Evolutionary conservation across 441 rosid genomes (phyloP).

Genomic region (Eruca vesicaria): DNA sequence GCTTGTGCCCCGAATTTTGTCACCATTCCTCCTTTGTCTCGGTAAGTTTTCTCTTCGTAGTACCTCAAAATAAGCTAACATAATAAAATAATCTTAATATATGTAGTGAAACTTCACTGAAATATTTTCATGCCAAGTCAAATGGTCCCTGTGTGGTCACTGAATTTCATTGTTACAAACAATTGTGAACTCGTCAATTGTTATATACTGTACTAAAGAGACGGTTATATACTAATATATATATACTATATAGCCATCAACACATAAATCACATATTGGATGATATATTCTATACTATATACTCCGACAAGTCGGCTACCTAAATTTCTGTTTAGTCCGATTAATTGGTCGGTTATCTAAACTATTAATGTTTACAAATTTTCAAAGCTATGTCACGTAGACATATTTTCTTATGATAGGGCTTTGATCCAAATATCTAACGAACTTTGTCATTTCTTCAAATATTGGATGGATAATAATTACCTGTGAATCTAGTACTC

Average conservation of each 20-base stretch:
- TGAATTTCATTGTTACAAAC: not conserved
- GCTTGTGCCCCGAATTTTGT: conserved; percentile 51
- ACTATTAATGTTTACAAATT: not conserved
- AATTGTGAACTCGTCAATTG: not conserved
- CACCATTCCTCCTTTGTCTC: conserved; percentile 45
- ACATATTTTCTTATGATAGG: not conserved
- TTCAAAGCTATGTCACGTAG: not conserved
- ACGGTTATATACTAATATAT: not conserved
- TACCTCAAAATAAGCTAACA: conserved; percentile 54
- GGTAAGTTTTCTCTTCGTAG: conserved; percentile 55
- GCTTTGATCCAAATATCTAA: not conserved
- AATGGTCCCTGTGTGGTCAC: not conserved
- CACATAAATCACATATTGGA: not conserved
- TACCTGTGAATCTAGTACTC: conserved; percentile 66
- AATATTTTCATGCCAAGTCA: not conserved
- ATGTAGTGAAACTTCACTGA: not conserved
- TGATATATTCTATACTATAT: not conserved
- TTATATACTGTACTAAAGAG: not conserved
- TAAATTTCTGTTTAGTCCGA: not conserved
- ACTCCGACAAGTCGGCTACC: not conserved
- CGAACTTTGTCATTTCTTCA: not conserved
- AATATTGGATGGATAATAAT: not conserved
- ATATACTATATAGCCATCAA: not conserved
- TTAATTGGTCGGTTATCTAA: not conserved
- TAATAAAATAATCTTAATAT: not conserved